phyloP scores from a whole-genome alignment of 2,329 filamentous ascomycete species.

The Geosmithia flava region DNA sequence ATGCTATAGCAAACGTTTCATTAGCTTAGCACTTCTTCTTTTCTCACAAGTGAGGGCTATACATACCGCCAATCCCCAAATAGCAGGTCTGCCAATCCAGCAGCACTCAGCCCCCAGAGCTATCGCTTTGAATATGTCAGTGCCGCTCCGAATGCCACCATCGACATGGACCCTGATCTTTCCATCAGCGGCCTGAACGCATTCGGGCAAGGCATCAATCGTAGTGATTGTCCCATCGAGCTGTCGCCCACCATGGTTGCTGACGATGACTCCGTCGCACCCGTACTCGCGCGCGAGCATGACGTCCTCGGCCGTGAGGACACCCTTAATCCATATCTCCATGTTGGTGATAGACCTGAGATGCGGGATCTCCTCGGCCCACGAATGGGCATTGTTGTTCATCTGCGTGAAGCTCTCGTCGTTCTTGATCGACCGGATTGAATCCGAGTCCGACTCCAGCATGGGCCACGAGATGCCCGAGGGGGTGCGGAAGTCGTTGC shows the following conservation, averaged over 20 bases:
- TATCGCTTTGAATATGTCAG: conserved; percentile 20
- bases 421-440: too few relatives aligned
- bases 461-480: too few relatives aligned
- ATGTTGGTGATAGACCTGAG: too few relatives aligned
- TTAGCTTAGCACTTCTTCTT: too few relatives aligned
- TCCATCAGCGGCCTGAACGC: conserved; percentile 9
- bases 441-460: too few relatives aligned
- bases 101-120: conserved; percentile 16
- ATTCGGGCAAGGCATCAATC: conserved; percentile 15
- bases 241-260: conserved; percentile 33
- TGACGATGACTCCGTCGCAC: conserved; percentile 16
- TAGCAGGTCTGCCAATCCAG: conserved; percentile 4
- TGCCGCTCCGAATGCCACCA: conserved; percentile 20
- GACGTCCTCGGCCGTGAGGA: conserved; percentile 17
- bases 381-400: too few relatives aligned
- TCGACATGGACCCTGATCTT: conserved; percentile 14
- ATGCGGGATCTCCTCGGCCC: too few relatives aligned
- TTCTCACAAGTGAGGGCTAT: too few relatives aligned
- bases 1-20: too few relatives aligned
- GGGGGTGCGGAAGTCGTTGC: too few relatives aligned
- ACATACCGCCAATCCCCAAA: neutral
- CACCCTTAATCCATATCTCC: too few relatives aligned
- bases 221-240: conserved; percentile 16
- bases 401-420: too few relatives aligned
- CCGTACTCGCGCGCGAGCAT: conserved; percentile 14